Evolutionary conservation across 805 yeast species (phyloP), one percentile per base, ranked within the genome.

Genomic region (Candida saitoana): DNA sequence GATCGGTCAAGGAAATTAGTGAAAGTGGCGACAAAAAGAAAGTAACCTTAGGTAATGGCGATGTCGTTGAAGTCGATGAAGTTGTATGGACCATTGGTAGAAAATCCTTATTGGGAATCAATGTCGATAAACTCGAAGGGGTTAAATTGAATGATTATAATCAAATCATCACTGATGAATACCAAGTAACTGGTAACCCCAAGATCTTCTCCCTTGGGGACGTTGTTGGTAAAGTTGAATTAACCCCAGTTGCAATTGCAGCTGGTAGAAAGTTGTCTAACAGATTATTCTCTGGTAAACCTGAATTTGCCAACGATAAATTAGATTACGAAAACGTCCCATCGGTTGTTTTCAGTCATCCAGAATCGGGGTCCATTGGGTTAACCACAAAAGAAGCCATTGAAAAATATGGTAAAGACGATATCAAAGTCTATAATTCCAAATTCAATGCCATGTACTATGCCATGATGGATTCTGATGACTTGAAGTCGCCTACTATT

Each of bases 191-290:
- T 6, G 72, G 79, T 39, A 77, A 84, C 49, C 69, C 77, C 42
- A 76, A 80, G 61, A 74, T 93, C 49, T 87, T 76, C 60, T 84
- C 99, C 1, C 70, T 93, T 36, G 99, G 99, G 57, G 99, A 93
- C 63, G 95, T 91, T 46, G 84, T 87, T 34, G 97, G 96, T 48
- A 81, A 85, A 22, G 84, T 87, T 35, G 98, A 93, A 71, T 77
- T 93, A 55, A 93, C 99, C 2, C 99, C 99, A 6, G 97, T 89
- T 34, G 99, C 99, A 30, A 93, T 93, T 69, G 97, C 99, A 29
- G 90, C 99, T 7, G 99, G 99, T 47, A 83, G 99, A 67, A 87
- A 80, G 62, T 76, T 93, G 52, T 79, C 97, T 20, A 90, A 91
- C 71, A 79, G 99, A 62, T 69, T 93, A 46, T 93, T 91, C 60